Base-by-base conservation (phyloP, 176 grass and related monocot genomes). In the Pontederia paniculata region DNA sequence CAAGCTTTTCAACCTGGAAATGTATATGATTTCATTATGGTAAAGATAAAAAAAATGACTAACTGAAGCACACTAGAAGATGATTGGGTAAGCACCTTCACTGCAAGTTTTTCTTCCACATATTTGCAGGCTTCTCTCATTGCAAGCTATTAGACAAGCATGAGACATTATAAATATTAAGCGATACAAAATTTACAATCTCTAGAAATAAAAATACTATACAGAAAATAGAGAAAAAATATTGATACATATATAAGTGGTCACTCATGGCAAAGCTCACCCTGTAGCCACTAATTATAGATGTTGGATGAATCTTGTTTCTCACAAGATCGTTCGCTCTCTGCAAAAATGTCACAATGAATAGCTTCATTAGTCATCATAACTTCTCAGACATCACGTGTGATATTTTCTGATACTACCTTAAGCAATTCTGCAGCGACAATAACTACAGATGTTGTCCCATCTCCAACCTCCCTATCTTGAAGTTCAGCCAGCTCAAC, bases 121-220 rank as follows among this genome's bases (percentile, higher is more conserved):
- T 95, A 95, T 58, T 97, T 97, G 74, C 86, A 97, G 60, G 86
- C 83, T 71, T 97, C 93, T 46, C 93, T 70, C 93, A 97, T 97
- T 42, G 93, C 93, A 53, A 97, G 80, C 93, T 97, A 74, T 50
- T 21, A 63, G 11, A 6, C 46, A 8, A 62, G 6, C 19, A 11
- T 20, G 60, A 21, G 12, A 22, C 45, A n/a, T 3, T 4, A 22
- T 14, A 62, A 11, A n/a, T n/a, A n/a, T n/a, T n/a, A n/a, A n/a
- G n/a, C n/a, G n/a, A n/a, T n/a, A n/a, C n/a, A n/a, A n/a, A n/a
- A n/a, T n/a, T n/a, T 3, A 37, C 7, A 37, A 37, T 37, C 7
- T 37, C 0, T 6, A 2, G 28, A 1, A 37, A 37, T 37, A 37
- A 37, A 37, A 37, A 37, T 5, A 37, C 5, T 37, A 37, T 2